These are phyloP conservation scores for Mycena vitilis DNA, from an alignment of 768 basidiomycete genomes.

Conservation along the genomic window DNA sequence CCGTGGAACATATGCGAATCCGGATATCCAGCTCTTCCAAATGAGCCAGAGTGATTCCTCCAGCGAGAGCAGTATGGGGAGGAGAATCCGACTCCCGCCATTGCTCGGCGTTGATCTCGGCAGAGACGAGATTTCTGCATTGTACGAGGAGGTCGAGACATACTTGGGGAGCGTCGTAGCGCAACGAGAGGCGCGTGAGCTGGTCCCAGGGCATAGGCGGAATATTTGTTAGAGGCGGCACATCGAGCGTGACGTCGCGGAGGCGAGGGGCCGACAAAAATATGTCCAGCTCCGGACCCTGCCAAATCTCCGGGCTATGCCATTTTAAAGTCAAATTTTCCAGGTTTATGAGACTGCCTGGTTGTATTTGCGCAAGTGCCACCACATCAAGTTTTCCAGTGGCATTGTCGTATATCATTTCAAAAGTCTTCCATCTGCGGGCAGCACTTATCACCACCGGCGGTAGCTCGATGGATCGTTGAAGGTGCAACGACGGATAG, in stretches of 20 bases:
- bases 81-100: slow-evolving; percentile 1
- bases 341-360: slow-evolving; percentile 1
- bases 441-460: neutral
- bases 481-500: no score
- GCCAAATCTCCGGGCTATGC: neutral
- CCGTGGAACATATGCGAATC: neutral
- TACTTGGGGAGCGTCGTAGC: slow-evolving; percentile 1
- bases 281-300: neutral
- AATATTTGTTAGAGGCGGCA: neutral
- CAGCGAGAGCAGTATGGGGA: no score
- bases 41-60: neutral
- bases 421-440: neutral
- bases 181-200: neutral
- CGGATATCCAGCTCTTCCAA: slow-evolving; percentile 6
- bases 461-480: no score
- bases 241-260: slow-evolving; percentile 4
- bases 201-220: slow-evolving; percentile 25
- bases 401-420: no score
- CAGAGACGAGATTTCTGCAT: slow-evolving; percentile 20
- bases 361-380: neutral
- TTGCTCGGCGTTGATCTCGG: slow-evolving; percentile 3
- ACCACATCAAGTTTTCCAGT: neutral
- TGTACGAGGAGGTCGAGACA: slow-evolving; percentile 22
- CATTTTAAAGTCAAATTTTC: neutral
- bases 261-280: slow-evolving; percentile 18